These are phyloP conservation scores for Candida namnaoensis DNA, from an alignment of 805 yeast genomes.

Conservation along the genomic window DNA sequence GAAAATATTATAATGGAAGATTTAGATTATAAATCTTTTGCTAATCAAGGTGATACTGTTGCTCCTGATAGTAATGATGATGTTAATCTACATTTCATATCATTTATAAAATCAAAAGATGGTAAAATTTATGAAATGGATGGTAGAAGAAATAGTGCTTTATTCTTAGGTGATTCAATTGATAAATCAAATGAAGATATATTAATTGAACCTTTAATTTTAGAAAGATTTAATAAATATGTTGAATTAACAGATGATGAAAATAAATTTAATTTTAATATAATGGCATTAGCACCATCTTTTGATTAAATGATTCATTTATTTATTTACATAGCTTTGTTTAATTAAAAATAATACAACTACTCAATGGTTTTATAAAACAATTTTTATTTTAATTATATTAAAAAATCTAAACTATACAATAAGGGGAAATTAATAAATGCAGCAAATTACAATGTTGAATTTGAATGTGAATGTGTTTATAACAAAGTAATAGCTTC, in stretches of 20 bases:
- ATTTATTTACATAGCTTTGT: too few species aligned
- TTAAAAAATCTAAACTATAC: too few species aligned
- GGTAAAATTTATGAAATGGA: conserved; percentile 75
- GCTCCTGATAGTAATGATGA: conserved; percentile 52
- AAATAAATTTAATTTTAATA: conserved; percentile 57
- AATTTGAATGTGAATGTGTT: too few species aligned
- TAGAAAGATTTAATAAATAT: conserved; percentile 54
- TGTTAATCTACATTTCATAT: conserved; percentile 67
- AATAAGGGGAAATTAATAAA: too few species aligned
- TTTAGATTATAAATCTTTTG: conserved; percentile 31
- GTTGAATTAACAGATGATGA: conserved; percentile 53
- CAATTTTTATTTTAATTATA: too few species aligned
- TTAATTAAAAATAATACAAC: too few species aligned
- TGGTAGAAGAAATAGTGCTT: conserved; percentile 77
- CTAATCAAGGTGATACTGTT: conserved; percentile 35
- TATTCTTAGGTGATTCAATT: conserved; percentile 39
- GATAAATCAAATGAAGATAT: conserved; percentile 24
- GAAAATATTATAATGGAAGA: conserved; percentile 37
- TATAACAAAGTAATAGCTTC: conserved; percentile 27
- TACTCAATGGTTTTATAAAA: too few species aligned
- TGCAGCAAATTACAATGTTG: too few species aligned
- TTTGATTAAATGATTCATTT: too few species aligned
- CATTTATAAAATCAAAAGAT: conserved; percentile 53
- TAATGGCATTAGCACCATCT: conserved; percentile 67
- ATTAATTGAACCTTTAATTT: conserved; percentile 40